Evolutionary conservation across 352 stramenopile species (phyloP), one percentile per base, ranked within the genome.

Genomic region (Globisporangium camurandrum): DNA sequence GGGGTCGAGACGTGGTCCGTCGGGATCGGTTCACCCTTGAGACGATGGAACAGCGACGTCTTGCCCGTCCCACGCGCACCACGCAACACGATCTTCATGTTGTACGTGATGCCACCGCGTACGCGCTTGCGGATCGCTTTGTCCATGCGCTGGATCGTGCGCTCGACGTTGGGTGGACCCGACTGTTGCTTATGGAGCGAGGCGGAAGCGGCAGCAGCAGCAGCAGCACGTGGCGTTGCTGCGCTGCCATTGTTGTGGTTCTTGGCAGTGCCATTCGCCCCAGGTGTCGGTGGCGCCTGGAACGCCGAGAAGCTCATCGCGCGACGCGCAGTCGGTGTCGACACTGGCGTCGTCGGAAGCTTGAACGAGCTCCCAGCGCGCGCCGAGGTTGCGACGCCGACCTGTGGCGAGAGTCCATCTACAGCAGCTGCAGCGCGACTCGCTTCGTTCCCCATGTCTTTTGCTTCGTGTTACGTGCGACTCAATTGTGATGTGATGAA

Each of bases 81-180:
- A 27, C 85, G 76, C 24, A 97, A 63, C 40, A 96, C 57, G 34
- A 97, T 68, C 70, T 95, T 95, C 83, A 97, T 94, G 65, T 96
- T 96, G 72, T 95, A 95, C 53, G 73, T 93, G 56, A 90, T 75
- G 52, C 73, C 79, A 24, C 69, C 86, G 23, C 84, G 62, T n/a
- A 93, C 74, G 54, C 81, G 78, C 49, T 71, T 76, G 26, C 84
- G 75, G 54, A 94, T 92, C 17, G 71, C 67, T 47, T 77, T 84
- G 56, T 92, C 77, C 80, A 92, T 92, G 62, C 73, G 73, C 59
- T 88, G 77, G 60, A 89, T 92, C 36, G 67, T 75, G 28, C 67
- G 64, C 28, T 86, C 72, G 23, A 87, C 47, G 19, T 34, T 48
- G 33, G 59, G 41, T 42, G 53, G 10, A 14, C 12, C 34, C 33